Base-by-base conservation (phyloP, 129 eudicot species). In the Glebionis coronaria region DNA sequence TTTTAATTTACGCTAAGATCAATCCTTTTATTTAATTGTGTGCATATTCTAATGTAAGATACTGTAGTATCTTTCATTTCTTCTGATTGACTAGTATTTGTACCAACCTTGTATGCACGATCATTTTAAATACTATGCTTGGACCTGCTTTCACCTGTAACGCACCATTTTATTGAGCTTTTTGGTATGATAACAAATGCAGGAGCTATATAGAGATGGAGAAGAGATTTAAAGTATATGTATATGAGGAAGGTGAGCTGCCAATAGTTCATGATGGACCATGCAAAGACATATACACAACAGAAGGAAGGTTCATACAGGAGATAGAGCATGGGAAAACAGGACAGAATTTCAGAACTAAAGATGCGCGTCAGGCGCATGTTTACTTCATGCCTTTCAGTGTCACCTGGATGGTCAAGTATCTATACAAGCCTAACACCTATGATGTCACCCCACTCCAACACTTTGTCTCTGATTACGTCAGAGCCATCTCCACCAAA, bases 121-220 rank as follows among this genome's bases (percentile, higher is more conserved):
- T 35, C 9, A 31, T 31, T 47, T 3, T 12, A 47, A 3, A 47
- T 12, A 47, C 1, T 47, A 47, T 12, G 9, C 40, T 12, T 47
- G 10, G 53, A 47, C 3, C 14, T 13, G 14, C 53, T 15, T 47
- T 12, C 53, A 52, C 19, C 19, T 52, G 19, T 31, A 31, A 60
- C 40, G 2, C 40, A 31, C 42, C 42, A 31, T 1, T 7, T 60
- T 31, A 38, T 31, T 25, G 57, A 40, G 2, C 10, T 57, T 12
- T 13, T 16, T 13, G 35, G 19, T 38, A 9, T 15, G 9, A 27
- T 7, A 44, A 47, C 0, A 5, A 14, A 44, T 23, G 59, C 79
- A 91, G 97, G 82, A 91, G 97, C 56, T 91, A 91, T 52, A 51
- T 52, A 49, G 97, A 91, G 73, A 91, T 91, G 97, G 96, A 91